Evolutionary conservation across 2,329 filamentous ascomycete species (phyloP).

Genomic region (Colletotrichum somersetense): DNA sequence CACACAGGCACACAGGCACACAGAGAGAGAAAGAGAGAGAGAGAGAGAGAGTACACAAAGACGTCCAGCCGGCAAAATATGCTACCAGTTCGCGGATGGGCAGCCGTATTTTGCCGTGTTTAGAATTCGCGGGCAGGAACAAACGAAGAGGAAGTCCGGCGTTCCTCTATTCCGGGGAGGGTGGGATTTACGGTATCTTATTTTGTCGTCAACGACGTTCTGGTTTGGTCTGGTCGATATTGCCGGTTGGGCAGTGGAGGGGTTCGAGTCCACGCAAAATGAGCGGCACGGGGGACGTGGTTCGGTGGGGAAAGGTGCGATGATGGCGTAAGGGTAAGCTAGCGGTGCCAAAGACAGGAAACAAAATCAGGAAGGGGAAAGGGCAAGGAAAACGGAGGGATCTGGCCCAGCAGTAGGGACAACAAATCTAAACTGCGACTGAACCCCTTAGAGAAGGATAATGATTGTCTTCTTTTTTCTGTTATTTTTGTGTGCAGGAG

Average conservation of each 20-base stretch:
- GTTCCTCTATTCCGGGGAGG: not conserved
- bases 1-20: slow-evolving; percentile 2
- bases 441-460: not conserved
- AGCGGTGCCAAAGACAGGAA: not conserved
- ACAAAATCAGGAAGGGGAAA: not conserved
- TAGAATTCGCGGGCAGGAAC: not conserved
- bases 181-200: not conserved
- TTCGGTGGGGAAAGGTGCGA: not conserved
- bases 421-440: not conserved
- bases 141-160: not conserved
- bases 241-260: slow-evolving; percentile 30
- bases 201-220: slow-evolving; percentile 24
- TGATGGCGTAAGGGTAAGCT: slow-evolving; percentile 5
- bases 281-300: slow-evolving; percentile 19
- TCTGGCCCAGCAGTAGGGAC: not conserved
- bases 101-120: not conserved
- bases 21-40: not conserved
- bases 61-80: not conserved
- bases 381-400: not conserved
- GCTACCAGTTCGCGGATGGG: slow-evolving; percentile 4
- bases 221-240: not conserved
- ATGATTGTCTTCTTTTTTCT: not conserved
- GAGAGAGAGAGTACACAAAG: not conserved
- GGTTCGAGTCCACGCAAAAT: slow-evolving; percentile 31
- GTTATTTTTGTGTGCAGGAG: not conserved